Conservation (phyloP, 2,329 filamentous ascomycete species). For the Exutisphaerella laricina region DNA sequence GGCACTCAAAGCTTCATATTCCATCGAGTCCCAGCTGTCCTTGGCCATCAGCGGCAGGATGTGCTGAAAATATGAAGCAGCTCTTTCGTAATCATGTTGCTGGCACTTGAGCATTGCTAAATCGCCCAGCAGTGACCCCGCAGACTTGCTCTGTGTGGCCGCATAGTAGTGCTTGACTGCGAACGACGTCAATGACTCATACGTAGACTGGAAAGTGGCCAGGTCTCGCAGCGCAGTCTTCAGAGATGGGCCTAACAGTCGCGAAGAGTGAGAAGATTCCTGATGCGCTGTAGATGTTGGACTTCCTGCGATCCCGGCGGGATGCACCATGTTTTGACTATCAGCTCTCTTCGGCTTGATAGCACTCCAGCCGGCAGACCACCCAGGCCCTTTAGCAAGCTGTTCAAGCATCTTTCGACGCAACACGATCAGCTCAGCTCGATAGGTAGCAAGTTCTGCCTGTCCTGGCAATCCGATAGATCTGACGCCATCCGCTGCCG, state of each 20-base stretch:
- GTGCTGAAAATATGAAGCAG: constrained; percentile 70
- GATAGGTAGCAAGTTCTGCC: constrained; percentile 73
- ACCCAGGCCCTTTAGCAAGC: constrained; percentile 64
- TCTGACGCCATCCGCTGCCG: constrained; percentile 13
- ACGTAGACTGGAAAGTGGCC: constrained; percentile 37
- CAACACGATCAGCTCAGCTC: constrained; percentile 75
- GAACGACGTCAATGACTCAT: constrained; percentile 68
- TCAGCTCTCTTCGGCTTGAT: constrained; percentile 10
- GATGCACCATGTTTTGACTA: too few relatives aligned
- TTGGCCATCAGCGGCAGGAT: constrained; percentile 75
- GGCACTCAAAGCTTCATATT: constrained; percentile 78
- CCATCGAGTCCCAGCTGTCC: constrained; percentile 70
- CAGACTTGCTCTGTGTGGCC: constrained; percentile 70
- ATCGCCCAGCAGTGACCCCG: constrained; percentile 73
- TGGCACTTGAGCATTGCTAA: constrained; percentile 71
- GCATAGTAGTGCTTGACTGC: constrained; percentile 77
- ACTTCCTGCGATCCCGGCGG: too few relatives aligned
- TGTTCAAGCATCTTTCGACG: constrained; percentile 74
- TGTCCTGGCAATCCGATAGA: constrained; percentile 44
- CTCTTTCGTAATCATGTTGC: constrained; percentile 65
- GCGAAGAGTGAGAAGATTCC: neutral
- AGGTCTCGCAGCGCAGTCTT: constrained; percentile 33
- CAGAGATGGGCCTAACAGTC: constrained; percentile 25
- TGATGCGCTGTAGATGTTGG: neutral
- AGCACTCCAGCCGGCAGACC: constrained; percentile 68